Conservation (phyloP, 2,329 filamentous ascomycete genomes). For the Colletotrichum nymphaeae region DNA sequence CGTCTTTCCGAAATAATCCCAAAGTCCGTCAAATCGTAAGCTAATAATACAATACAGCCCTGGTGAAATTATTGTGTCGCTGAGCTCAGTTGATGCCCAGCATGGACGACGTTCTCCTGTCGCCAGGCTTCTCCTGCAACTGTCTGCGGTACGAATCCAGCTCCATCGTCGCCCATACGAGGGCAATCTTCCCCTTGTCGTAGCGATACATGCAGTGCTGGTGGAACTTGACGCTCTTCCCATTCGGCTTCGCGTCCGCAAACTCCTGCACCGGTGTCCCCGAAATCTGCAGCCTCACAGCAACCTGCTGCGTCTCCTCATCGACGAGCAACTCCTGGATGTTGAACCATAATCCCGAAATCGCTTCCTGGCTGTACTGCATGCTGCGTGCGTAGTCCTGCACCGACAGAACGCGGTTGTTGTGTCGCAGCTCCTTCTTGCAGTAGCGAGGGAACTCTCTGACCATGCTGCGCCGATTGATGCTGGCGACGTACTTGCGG, state of each 20-base stretch:
- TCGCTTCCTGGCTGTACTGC: constrained; percentile 41
- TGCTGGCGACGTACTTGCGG: constrained; percentile 44
- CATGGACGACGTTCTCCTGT: constrained; percentile 24
- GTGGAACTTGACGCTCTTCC: constrained; percentile 42
- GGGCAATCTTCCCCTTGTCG: constrained; percentile 44
- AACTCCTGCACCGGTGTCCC: constrained; percentile 44
- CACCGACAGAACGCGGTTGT: constrained; percentile 39
- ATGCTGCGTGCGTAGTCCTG: constrained; percentile 44
- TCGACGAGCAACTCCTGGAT: constrained; percentile 45
- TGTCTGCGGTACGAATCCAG: constrained; percentile 40
- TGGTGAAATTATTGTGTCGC: background rate
- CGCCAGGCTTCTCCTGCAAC: background rate
- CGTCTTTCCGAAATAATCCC: background rate
- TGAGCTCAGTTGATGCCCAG: constrained; percentile 25
- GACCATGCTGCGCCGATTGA: constrained; percentile 44
- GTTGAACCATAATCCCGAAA: constrained; percentile 42
- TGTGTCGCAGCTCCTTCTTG: constrained; percentile 44
- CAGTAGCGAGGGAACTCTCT: constrained; percentile 42
- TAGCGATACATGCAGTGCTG: constrained; percentile 51
- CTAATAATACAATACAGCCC: background rate
- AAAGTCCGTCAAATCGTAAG: background rate
- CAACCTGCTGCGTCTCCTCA: constrained; percentile 44
- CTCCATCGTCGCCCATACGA: constrained; percentile 49
- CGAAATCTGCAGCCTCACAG: constrained; percentile 44
- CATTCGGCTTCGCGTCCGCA: constrained; percentile 43